Percentiles rank a stretch among this genome's conserved stretches.
Conservation (phyloP, 108 stramenopile genomes). For the Phaeodactylum tricornutum region DNA sequence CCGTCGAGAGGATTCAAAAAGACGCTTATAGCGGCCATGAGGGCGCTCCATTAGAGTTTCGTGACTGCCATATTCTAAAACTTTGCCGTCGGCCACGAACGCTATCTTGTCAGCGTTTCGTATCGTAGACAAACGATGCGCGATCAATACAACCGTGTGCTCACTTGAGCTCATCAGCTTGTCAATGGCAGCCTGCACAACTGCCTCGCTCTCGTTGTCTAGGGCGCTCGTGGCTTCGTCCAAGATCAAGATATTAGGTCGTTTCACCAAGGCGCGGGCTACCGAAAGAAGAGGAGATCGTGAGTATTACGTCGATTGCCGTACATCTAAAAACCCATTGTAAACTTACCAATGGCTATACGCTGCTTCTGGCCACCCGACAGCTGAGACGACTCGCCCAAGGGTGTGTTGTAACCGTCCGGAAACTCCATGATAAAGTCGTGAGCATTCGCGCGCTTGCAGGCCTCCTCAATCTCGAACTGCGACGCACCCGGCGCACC, state of each 20-base stretch:
- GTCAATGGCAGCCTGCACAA: constrained; percentile 84
- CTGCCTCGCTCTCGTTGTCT: constrained; percentile 70
- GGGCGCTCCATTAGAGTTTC: constrained; percentile 38
- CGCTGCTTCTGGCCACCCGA: constrained; percentile 64
- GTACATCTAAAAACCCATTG: neutral
- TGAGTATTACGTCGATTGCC: neutral
- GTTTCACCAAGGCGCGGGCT: constrained; percentile 66
- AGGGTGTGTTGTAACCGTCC: constrained; percentile 28
- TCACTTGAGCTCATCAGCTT: constrained; percentile 45
- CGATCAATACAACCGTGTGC: constrained; percentile 74
- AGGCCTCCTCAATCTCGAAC: constrained; percentile 69
- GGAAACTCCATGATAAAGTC: constrained; percentile 72
- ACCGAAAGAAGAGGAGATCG: neutral
- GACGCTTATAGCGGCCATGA: constrained; percentile 41
- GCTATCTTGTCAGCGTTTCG: constrained; percentile 69
- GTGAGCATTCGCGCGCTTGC: constrained; percentile 80
- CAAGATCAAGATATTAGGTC: constrained; percentile 74
- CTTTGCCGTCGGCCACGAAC: constrained; percentile 47
- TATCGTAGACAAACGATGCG: constrained; percentile 77
- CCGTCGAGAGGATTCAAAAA: constrained; percentile 32
- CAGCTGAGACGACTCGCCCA: constrained; percentile 47
- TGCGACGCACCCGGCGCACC: constrained; percentile 39
- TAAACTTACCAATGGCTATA: constrained; percentile 52
- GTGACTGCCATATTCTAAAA: constrained; percentile 47
- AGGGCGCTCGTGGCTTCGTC: constrained; percentile 75